A percentile compares a stretch with the other conserved stretches of the same genome.
These are phyloP conservation scores for Microcera coccophila DNA, from an alignment of 2,329 filamentous ascomycete species.

Conservation along the genomic window DNA sequence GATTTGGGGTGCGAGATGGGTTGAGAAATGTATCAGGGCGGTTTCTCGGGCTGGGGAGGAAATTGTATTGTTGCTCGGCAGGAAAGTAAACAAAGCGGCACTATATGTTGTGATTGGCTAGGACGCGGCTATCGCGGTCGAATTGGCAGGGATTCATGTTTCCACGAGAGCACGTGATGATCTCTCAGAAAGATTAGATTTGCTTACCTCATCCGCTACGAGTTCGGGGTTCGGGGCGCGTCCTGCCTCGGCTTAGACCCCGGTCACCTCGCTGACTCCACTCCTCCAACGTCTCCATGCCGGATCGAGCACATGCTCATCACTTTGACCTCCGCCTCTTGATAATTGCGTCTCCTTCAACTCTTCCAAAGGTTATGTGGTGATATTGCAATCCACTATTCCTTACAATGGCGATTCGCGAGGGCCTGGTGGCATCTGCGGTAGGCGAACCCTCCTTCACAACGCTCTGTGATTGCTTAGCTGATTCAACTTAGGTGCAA, in stretches of 20 bases:
- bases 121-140: background rate
- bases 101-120: constrained; percentile 25
- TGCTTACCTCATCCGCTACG: background rate
- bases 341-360: constrained; percentile 8
- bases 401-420: constrained; percentile 73
- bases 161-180: constrained; percentile 25
- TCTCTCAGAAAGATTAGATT: background rate
- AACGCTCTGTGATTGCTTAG: constrained; percentile 8
- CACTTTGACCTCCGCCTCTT: constrained; percentile 18
- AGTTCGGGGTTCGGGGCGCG: background rate
- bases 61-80: constrained; percentile 35
- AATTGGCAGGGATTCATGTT: constrained; percentile 1
- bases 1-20: constrained; percentile 12
- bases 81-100: constrained; percentile 42
- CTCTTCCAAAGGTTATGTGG: constrained; percentile 19
- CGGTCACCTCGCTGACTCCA: constrained; percentile 28
- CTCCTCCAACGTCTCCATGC: constrained; percentile 18
- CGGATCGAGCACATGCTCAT: constrained; percentile 32
- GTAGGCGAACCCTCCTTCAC: constrained; percentile 40
- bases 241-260: constrained; percentile 33
- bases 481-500: constrained; percentile 34
- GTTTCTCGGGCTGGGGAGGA: constrained; percentile 10
- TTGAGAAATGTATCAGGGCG: constrained; percentile 12
- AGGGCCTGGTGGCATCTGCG: constrained; percentile 85
- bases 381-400: constrained; percentile 19